These are phyloP conservation scores for Nitzschia palea DNA, from an alignment of 108 stramenopile species.

Conservation along the genomic window DNA sequence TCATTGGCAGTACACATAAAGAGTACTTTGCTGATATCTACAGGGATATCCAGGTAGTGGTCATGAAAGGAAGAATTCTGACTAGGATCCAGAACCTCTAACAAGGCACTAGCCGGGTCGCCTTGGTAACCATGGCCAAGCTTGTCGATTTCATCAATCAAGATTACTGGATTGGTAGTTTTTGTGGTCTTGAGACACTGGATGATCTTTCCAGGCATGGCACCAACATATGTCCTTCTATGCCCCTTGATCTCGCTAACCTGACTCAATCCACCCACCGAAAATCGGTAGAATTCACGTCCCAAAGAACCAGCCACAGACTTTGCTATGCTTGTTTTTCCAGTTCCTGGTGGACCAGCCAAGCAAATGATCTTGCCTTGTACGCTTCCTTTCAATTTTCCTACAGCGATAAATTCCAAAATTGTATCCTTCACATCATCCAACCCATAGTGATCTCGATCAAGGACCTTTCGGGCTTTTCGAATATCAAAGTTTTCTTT, in stretches of 20 bases:
- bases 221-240: slow-evolving; percentile 96
- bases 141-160: slow-evolving; percentile 99
- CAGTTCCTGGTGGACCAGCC: slow-evolving; percentile 95
- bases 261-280: slow-evolving; percentile 93
- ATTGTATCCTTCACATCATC: slow-evolving; percentile 97
- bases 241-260: slow-evolving; percentile 98
- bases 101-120: slow-evolving; percentile 93
- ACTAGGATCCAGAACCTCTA: slow-evolving; percentile 93
- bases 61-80: slow-evolving; percentile 93
- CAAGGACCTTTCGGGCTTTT: slow-evolving; percentile 68
- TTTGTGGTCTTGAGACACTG: slow-evolving; percentile 92
- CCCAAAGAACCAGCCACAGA: slow-evolving; percentile 91
- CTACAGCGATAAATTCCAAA: slow-evolving; percentile 97
- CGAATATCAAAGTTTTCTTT: slow-evolving; percentile 90
- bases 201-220: slow-evolving; percentile 97
- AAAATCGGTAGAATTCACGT: slow-evolving; percentile 94
- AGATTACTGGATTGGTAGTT: slow-evolving; percentile 87
- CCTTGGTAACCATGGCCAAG: slow-evolving; percentile 89
- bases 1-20: slow-evolving; percentile 99
- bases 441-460: slow-evolving; percentile 96
- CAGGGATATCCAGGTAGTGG: slow-evolving; percentile 97
- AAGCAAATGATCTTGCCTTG: slow-evolving; percentile 96
- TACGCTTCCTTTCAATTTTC: slow-evolving; percentile 89
- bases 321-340: slow-evolving; percentile 85
- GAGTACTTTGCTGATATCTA: slow-evolving; percentile 95